These are phyloP conservation scores for Bretziella fagacearum DNA, from an alignment of 2,329 filamentous ascomycete genomes.

Conservation along the genomic window DNA sequence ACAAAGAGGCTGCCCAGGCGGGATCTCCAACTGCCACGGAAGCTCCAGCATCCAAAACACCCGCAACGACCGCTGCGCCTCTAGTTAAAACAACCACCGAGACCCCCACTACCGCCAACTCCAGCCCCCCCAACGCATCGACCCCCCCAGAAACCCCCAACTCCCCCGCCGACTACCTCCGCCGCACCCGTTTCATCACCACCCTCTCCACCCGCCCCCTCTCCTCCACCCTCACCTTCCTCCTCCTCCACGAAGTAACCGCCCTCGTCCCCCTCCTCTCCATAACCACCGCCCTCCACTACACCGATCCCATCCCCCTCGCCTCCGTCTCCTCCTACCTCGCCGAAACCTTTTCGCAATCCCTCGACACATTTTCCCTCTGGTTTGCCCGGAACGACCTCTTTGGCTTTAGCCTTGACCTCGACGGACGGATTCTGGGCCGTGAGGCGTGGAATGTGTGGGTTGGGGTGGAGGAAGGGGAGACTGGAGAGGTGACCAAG, in stretches of 20 bases:
- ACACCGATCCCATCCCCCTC: conserved; percentile 53
- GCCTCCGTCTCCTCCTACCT: conserved; percentile 33
- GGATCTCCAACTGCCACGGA: not conserved
- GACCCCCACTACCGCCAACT: conserved; percentile 61
- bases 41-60: not conserved
- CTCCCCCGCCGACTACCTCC: not conserved
- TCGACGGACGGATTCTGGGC: conserved; percentile 22
- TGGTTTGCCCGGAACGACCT: conserved; percentile 69
- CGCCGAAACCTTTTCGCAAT: conserved; percentile 37
- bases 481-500: not conserved
- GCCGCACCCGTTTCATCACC: conserved; percentile 37
- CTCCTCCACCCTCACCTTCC: conserved; percentile 69
- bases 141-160: conserved; percentile 39
- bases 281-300: conserved; percentile 65
- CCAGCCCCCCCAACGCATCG: conserved; percentile 68
- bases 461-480: conserved; percentile 20
- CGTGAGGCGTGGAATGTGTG: conserved; percentile 14
- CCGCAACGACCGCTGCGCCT: not conserved
- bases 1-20: too few relatives aligned
- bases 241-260: conserved; percentile 82
- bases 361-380: conserved; percentile 55
- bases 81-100: conserved; percentile 49
- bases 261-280: conserved; percentile 65
- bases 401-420: conserved; percentile 41
- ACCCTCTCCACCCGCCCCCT: conserved; percentile 60